Conservation (phyloP, 768 basidiomycete species). For the Crassisporium funariophilum region DNA sequence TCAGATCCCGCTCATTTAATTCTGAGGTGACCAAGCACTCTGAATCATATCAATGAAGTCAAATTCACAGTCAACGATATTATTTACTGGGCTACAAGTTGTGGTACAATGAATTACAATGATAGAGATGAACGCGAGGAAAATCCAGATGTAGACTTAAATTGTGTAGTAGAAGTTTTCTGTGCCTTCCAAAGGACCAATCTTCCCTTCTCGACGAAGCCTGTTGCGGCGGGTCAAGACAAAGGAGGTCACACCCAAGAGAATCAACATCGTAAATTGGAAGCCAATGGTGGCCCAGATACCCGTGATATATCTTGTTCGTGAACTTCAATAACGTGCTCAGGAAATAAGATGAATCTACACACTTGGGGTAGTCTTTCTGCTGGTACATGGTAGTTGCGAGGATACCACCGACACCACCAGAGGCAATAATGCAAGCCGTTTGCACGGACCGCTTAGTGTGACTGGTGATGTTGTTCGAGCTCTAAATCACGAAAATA, state of each 20-base stretch:
- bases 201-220: conserved; percentile 32
- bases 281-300: conserved; percentile 39
- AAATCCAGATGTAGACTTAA: conserved; percentile 19
- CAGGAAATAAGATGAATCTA: background rate
- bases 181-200: conserved; percentile 33
- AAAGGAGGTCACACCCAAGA: conserved; percentile 28
- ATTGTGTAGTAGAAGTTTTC: conserved; percentile 38
- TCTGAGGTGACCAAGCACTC: no score
- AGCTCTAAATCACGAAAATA: conserved; percentile 23
- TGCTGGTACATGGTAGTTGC: conserved; percentile 40
- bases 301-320: conserved; percentile 31
- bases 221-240: conserved; percentile 32
- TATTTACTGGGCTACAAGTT: no score
- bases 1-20: no score
- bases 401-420: conserved; percentile 42
- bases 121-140: no score
- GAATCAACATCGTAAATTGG: conserved; percentile 34
- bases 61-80: no score
- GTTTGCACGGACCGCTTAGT: conserved; percentile 40
- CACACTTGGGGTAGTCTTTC: conserved; percentile 34
- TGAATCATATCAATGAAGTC: no score
- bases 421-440: conserved; percentile 36
- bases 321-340: background rate
- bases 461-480: conserved; percentile 39
- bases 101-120: no score